Evolutionary conservation across 176 grass and related monocot species (phyloP), one percentile per base, ranked within the genome.

Genomic region (Otatea glauca): DNA sequence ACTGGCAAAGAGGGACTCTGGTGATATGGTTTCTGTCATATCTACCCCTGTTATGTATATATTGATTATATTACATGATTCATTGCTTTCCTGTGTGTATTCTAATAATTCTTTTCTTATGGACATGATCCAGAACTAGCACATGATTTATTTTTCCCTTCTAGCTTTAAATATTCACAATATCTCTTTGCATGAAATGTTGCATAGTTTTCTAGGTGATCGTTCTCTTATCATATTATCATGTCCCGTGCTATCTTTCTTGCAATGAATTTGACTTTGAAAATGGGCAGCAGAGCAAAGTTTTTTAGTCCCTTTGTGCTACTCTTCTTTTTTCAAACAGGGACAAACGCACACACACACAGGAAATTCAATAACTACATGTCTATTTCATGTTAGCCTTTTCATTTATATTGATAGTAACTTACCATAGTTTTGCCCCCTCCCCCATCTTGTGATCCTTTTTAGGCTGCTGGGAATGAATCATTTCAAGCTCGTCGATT

Each of bases 391-490:
- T 75, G 41, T 75, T 71, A 18, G 16, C 16, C 16, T 65, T 78
- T 81, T 32, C 32, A 44, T 37, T 73, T 84, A 17, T 54, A 20
- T 68, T 51, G 70, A 61, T 68, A 59, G 4, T 64, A 79, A 65
- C 79, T 47, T 73, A 53, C 13, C 16, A 78, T 49, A 55, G 12
- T 35, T 55, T 48, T 83, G 15, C 29, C 87, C 63, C 81, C 70
- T 74, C 17, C 29, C 87, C 63, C 81, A 66, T 74, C 17, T 70
- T 71, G 29, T 71, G 27, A 79, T 68, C 42, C 37, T 66, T 88
- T 59, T 92, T 68, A 99, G 97, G 92, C 81, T 87, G 87, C 90
- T 81, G 97, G 97, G 72, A 99, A 99, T 79, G 89, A 91, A 86
- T 83, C 91, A 79, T 99, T 94, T 92, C 93, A 94, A 91, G 91